phyloP scores from a whole-genome alignment of 768 basidiomycete genomes.

The Leccinum pellstonianum region DNA sequence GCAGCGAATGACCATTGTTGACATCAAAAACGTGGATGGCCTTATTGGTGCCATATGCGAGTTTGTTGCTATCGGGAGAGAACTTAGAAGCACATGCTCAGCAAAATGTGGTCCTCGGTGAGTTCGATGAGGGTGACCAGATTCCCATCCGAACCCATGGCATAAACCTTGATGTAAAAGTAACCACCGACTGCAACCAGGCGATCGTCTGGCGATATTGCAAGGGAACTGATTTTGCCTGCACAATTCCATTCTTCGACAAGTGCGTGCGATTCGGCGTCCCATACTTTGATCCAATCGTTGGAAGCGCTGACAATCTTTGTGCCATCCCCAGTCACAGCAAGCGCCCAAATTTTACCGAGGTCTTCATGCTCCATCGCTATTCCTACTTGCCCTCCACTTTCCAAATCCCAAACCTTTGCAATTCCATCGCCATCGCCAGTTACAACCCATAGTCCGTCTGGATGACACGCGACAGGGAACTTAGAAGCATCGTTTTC shows the following conservation, averaged over 20 bases:
- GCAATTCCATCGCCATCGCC: too few species aligned
- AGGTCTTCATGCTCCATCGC: not conserved
- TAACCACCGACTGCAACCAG: not conserved
- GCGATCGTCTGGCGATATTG: not conserved
- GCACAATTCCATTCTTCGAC: not conserved
- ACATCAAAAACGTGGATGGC: too few species aligned
- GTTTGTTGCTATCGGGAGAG: too few species aligned
- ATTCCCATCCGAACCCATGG: too few species aligned
- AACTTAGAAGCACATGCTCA: too few species aligned
- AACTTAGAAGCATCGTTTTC: too few species aligned
- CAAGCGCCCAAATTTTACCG: not conserved
- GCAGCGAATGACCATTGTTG: too few species aligned
- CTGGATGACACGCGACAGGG: not conserved
- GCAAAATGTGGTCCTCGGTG: too few species aligned
- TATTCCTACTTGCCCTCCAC: not conserved
- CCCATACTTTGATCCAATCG: not conserved
- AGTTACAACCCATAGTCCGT: not conserved
- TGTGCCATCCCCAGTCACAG: not conserved
- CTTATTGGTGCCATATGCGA: too few species aligned
- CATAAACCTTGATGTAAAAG: not conserved
- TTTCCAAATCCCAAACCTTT: not conserved
- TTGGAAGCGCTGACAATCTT: not conserved
- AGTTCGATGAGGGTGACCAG: too few species aligned
- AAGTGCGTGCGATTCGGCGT: not conserved
- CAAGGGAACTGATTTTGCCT: rapidly evolving